Evolutionary conservation across 768 basidiomycete genomes (phyloP), one percentile per base, ranked within the genome.

Genomic region (Exidia glandulosa): DNA sequence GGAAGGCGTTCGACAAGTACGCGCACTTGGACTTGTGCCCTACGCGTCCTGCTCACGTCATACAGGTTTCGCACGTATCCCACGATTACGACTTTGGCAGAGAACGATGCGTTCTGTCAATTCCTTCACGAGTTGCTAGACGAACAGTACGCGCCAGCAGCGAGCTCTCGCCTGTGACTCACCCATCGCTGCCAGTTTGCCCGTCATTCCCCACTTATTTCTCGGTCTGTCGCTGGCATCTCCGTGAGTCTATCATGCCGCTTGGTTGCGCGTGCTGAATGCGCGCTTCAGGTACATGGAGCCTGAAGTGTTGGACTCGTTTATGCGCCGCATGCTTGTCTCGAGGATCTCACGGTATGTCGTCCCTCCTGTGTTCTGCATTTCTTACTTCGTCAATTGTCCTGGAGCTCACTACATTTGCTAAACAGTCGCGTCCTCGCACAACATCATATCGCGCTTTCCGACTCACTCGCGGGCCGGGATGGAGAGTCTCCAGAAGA

Each of bases 291-390:
- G 50, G 1, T 82, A 86, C 68, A 79, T 94, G 7, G 76, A 82
- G 0, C 86, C 92, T 0, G 90, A 92, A 61, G 78, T 81, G 41
- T 77, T 94, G 13, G 91, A 94, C 69, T 79, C 88, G 2, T 91
- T 93, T 70, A 90, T 93, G 87, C 81, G 85, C 27, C 83, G 91
- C 27, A 95, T 95, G 92, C 79, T 95, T 10, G 81, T 91, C 56
- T 94, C 92, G 2, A 81, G 92, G 58, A 93, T 94, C 69, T 93
- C 91, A 13, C 81, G 92, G 25, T n/a, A n/a, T n/a, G n/a, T n/a
- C n/a, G n/a, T n/a, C n/a, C n/a, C n/a, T n/a, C n/a, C n/a, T n/a
- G n/a, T n/a, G n/a, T n/a, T n/a, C n/a, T n/a, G n/a, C n/a, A n/a
- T n/a, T n/a, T n/a, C n/a, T n/a, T n/a, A n/a, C n/a, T n/a, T n/a